Base-by-base conservation (phyloP, 495 filamentous ascomycete species). In the Hypoxylon lienhwacheense region DNA sequence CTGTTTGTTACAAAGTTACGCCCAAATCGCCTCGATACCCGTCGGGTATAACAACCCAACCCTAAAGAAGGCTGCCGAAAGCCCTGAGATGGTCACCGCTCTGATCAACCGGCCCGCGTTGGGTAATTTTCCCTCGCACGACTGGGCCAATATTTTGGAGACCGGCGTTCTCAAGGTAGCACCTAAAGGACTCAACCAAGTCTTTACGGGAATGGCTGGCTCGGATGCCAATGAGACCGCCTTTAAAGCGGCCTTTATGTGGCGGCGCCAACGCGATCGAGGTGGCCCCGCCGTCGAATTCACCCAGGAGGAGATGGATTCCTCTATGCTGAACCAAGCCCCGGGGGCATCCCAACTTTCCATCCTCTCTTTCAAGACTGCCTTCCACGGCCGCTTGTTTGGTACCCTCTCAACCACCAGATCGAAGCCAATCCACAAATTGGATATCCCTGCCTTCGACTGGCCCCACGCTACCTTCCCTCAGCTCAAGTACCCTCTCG, bases 171-270 rank as follows among this genome's bases (percentile, higher is more conserved):
- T 98, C 55, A 85, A 81, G 65, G 92, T 89, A 42, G 91, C 95
- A 4, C 93, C 93, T 36, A 90, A 87, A 69, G 93, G 95, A 12
- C 77, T 96, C 61, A 75, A 95, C 79, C 90, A 97, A 71, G 93
- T 98, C 63, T 97, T 97, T 80, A 98, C 93, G 17, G 92, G 87
- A 60, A 89, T 91, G 83, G 84, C 92, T 43, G 93, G 93, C 59
- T 96, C 90, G 6, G 93, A 98, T 67, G 95, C 93, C 70, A 97
- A 97, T 77, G 95, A 99, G 73, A 90, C 90, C n/a, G 95, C 95
- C 41, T 99, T 91, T 81, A 98, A 98, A 73, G 93, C 93, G 28
- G 93, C 93, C 47, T 97, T 97, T 79, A 98, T 98, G 86, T 98
- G 88, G 83, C 86, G 87, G 55, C 86, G 91, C 16, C 90, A 91